phyloP scores from a whole-genome alignment of 768 basidiomycete species.

The Russula compacta region DNA sequence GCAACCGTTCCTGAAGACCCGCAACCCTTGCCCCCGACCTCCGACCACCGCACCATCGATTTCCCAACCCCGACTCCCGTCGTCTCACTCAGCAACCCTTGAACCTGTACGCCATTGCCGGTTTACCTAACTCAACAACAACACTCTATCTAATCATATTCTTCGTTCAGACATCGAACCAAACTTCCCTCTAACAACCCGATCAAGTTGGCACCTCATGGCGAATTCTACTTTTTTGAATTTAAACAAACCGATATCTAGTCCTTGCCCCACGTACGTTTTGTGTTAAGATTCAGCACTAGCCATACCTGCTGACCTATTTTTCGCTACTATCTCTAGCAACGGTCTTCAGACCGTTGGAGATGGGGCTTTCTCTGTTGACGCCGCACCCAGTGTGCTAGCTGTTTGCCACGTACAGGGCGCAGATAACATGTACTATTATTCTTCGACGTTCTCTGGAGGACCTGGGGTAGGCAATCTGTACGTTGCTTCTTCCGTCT shows the following conservation, averaged over 20 bases:
- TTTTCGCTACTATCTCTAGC: constrained; percentile 38
- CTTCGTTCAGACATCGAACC: not conserved
- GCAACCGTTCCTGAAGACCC: not conserved
- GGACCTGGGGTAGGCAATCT: constrained; percentile 62
- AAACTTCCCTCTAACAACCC: constrained; percentile 2
- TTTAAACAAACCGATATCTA: constrained; percentile 72
- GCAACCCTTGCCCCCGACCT: constrained; percentile 6
- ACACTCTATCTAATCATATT: constrained; percentile 1
- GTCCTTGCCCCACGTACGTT: constrained; percentile 88
- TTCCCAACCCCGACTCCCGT: not conserved
- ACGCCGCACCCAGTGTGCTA: constrained; percentile 66
- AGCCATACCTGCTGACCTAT: not conserved
- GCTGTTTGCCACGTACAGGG: constrained; percentile 82
- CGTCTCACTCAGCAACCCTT: not conserved
- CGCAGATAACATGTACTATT: constrained; percentile 77
- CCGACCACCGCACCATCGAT: constrained; percentile 20
- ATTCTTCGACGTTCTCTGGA: constrained; percentile 90
- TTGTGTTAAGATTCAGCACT: not conserved
- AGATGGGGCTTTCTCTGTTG: constrained; percentile 82
- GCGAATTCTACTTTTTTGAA: constrained; percentile 65
- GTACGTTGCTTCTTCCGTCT: not conserved
- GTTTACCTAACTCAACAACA: not conserved
- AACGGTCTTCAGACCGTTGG: constrained; percentile 96
- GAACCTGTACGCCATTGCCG: not conserved
- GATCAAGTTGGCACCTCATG: constrained; percentile 82